phyloP scores from a whole-genome alignment of 805 yeast genomes.

The Suhomyces vadensis region DNA sequence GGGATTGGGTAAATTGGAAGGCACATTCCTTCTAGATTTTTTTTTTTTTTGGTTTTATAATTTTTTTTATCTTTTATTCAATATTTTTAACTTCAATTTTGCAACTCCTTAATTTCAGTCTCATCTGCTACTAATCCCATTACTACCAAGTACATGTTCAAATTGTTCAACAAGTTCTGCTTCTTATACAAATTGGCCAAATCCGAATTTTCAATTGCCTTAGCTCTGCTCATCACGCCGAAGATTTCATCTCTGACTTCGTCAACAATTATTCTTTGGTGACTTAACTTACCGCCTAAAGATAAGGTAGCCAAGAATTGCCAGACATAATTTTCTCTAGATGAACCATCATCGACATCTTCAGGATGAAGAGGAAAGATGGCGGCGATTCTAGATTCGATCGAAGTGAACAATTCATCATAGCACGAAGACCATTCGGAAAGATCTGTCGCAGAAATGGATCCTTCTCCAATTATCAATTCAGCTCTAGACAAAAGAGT shows the following conservation, averaged over 20 bases:
- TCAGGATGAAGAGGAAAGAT: slow-evolving; percentile 76
- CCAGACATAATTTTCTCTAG: slow-evolving; percentile 72
- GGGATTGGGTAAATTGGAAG: too few relatives aligned
- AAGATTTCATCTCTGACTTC: slow-evolving; percentile 92
- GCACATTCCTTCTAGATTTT: too few relatives aligned
- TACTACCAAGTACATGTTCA: slow-evolving; percentile 90
- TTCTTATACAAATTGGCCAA: slow-evolving; percentile 45
- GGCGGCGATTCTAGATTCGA: slow-evolving; percentile 73
- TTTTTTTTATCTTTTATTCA: neutral
- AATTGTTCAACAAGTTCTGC: slow-evolving; percentile 66
- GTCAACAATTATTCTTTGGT: slow-evolving; percentile 91
- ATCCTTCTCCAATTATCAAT: slow-evolving; percentile 81
- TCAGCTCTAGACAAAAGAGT: slow-evolving; percentile 92
- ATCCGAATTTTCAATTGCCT: slow-evolving; percentile 55
- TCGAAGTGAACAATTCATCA: slow-evolving; percentile 73
- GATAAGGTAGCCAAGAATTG: slow-evolving; percentile 94
- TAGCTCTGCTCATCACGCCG: slow-evolving; percentile 79
- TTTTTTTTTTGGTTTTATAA: neutral
- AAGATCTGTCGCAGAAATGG: slow-evolving; percentile 53
- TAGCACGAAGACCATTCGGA: slow-evolving; percentile 78
- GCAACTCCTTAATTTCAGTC: slow-evolving; percentile 79
- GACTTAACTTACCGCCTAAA: slow-evolving; percentile 83
- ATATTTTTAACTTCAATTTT: slow-evolving; percentile 13
- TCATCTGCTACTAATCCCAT: slow-evolving; percentile 95
- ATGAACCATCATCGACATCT: slow-evolving; percentile 58